These are phyloP conservation scores for Coniochaeta sp. DNA, from an alignment of 2,329 filamentous ascomycete species.

Conservation along the genomic window DNA sequence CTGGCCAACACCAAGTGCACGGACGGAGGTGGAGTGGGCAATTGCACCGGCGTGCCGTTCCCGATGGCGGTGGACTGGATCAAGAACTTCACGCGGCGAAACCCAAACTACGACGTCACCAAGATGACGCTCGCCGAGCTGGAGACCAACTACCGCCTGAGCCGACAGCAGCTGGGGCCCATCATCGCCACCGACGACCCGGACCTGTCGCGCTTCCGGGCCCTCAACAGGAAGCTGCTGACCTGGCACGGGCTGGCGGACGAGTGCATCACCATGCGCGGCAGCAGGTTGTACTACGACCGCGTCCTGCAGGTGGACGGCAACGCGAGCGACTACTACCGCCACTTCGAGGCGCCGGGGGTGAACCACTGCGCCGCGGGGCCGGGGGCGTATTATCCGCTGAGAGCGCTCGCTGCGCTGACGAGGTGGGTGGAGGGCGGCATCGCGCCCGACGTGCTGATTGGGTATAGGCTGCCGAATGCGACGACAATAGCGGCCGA, in stretches of 20 bases:
- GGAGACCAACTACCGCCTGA: neutral
- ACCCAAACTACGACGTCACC: constrained; percentile 6
- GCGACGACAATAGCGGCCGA: neutral
- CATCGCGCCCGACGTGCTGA: neutral
- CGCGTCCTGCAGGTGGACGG: neutral
- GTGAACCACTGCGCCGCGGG: neutral
- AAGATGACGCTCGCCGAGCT: constrained; percentile 5
- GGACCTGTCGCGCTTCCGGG: constrained; percentile 35
- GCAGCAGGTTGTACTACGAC: neutral
- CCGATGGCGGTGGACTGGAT: constrained; percentile 4
- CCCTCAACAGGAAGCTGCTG: constrained; percentile 38
- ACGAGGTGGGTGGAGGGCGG: neutral
- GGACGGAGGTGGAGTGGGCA: neutral
- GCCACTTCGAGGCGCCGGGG: constrained; percentile 1
- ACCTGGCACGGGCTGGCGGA: constrained; percentile 36
- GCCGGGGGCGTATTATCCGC: neutral
- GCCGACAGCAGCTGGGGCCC: constrained; percentile 2
- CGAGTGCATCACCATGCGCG: neutral
- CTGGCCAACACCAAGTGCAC: neutral
- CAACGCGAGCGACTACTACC: neutral
- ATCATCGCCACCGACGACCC: constrained; percentile 20
- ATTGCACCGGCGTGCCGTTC: constrained; percentile 1
- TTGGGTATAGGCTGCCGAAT: neutral
- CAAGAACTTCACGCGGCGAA: constrained; percentile 8
- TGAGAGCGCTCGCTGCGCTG: neutral